Percentiles rank a stretch among this genome's conserved stretches.
Conservation (phyloP, 2,329 filamentous ascomycete species). For the Trichoderma sp. region DNA sequence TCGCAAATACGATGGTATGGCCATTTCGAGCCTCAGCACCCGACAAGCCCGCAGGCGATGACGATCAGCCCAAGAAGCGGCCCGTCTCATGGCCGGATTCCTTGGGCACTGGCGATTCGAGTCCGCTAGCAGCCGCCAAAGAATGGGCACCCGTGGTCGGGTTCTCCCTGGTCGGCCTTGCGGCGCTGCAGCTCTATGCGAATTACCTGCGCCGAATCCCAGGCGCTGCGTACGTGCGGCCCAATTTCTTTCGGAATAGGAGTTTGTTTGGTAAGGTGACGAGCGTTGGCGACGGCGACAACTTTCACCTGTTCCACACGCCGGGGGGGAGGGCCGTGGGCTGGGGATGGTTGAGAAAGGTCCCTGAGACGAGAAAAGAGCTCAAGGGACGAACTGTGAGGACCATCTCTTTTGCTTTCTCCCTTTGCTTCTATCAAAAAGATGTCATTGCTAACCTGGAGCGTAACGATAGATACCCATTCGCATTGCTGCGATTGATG, state of each 20-base stretch:
- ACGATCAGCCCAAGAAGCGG: conserved; percentile 27
- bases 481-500: conserved; percentile 87
- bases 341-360: conserved; percentile 85
- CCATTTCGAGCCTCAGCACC: conserved; percentile 37
- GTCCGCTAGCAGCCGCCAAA: conserved; percentile 37
- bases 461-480: conserved; percentile 66
- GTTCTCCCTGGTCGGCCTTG: conserved; percentile 39
- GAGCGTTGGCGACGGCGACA: conserved; percentile 93
- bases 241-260: conserved; percentile 69
- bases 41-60: conserved; percentile 26
- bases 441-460: conserved; percentile 22
- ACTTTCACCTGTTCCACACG: conserved; percentile 91
- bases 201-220: conserved; percentile 83
- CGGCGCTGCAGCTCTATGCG: conserved; percentile 57
- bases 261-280: conserved; percentile 84
- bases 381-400: conserved; percentile 76
- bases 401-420: conserved; percentile 13
- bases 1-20: conserved; percentile 41
- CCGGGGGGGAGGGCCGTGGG: conserved; percentile 83
- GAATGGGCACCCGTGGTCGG: conserved; percentile 41
- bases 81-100: conserved; percentile 41
- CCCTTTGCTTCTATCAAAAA: not conserved
- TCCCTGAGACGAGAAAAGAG: conserved; percentile 67
- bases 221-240: conserved; percentile 70
- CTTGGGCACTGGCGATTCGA: conserved; percentile 30